Conservation (phyloP, 2,329 filamentous ascomycete species). For the Colletotrichum musicola region DNA sequence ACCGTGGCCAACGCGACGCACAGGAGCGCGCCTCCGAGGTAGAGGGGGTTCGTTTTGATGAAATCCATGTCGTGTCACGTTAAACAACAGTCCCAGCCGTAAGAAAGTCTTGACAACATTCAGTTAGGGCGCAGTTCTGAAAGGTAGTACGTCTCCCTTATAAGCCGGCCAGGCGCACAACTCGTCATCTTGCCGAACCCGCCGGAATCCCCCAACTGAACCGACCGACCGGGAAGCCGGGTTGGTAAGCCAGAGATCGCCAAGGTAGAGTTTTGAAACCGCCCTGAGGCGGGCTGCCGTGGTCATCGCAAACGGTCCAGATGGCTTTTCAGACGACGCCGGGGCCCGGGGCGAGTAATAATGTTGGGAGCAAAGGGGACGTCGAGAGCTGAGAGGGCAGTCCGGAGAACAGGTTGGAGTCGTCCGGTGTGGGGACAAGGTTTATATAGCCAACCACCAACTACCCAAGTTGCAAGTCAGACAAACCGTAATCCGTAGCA, state of each 20-base stretch:
- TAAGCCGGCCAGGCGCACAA: neutral
- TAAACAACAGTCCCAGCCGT: neutral
- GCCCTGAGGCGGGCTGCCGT: conserved; percentile 4
- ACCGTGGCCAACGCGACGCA: conserved; percentile 19
- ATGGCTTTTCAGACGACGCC: conserved; percentile 8
- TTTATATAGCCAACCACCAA: neutral
- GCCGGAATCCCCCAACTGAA: conserved; percentile 17
- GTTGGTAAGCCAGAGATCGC: neutral
- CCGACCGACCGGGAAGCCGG: neutral
- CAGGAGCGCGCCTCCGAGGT: conserved; percentile 8
- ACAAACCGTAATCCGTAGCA: neutral
- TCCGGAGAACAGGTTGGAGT: conserved; percentile 22
- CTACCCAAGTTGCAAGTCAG: neutral
- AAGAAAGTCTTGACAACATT: no score
- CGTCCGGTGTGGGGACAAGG: conserved; percentile 22
- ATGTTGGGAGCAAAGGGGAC: neutral
- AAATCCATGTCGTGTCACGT: conserved; percentile 7
- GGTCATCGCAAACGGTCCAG: no score
- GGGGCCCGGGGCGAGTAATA: conserved; percentile 6
- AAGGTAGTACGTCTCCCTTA: conserved; percentile 4
- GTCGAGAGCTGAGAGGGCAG: no score
- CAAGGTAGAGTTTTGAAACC: conserved; percentile 5
- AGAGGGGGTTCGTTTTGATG: conserved; percentile 15
- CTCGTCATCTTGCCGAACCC: neutral
- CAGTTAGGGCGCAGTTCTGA: no score